Conservation (phyloP, 2,329 filamentous ascomycete species). For the Pseudonectria foliicola region DNA sequence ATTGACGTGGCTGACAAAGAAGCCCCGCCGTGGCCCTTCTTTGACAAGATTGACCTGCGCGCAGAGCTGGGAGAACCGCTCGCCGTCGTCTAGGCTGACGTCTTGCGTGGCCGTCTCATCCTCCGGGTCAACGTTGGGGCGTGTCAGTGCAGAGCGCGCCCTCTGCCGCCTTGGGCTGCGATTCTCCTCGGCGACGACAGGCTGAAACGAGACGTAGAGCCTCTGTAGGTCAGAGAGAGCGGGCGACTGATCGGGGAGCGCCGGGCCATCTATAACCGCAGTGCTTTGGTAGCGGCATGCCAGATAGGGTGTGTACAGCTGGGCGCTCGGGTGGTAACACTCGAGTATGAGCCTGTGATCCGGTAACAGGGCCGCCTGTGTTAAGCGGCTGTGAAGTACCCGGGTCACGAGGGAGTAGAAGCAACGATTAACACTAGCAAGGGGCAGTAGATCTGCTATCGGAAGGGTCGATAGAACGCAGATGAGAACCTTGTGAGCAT, state of each 20-base stretch:
- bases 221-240: slow-evolving; percentile 36
- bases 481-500: slow-evolving; percentile 38
- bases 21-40: slow-evolving; percentile 49
- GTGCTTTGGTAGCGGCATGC: slow-evolving; percentile 61
- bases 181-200: slow-evolving; percentile 50
- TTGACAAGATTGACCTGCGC: slow-evolving; percentile 62
- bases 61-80: slow-evolving; percentile 69
- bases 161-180: slow-evolving; percentile 28
- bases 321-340: slow-evolving; percentile 67
- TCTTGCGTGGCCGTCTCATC: slow-evolving; percentile 48
- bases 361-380: slow-evolving; percentile 26
- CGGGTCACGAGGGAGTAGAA: slow-evolving; percentile 57
- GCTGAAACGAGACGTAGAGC: slow-evolving; percentile 66
- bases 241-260: slow-evolving; percentile 5
- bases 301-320: slow-evolving; percentile 61
- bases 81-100: slow-evolving; percentile 59
- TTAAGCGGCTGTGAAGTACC: slow-evolving; percentile 57
- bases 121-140: slow-evolving; percentile 12
- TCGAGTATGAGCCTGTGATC: slow-evolving; percentile 63
- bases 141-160: background rate
- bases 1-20: slow-evolving; percentile 58
- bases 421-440: slow-evolving; percentile 53
- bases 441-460: slow-evolving; percentile 45
- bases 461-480: slow-evolving; percentile 41
- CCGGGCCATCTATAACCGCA: slow-evolving; percentile 13